Evolutionary conservation across 139 green algal species (phyloP).

Genomic region (Picochlorum costavermella): DNA sequence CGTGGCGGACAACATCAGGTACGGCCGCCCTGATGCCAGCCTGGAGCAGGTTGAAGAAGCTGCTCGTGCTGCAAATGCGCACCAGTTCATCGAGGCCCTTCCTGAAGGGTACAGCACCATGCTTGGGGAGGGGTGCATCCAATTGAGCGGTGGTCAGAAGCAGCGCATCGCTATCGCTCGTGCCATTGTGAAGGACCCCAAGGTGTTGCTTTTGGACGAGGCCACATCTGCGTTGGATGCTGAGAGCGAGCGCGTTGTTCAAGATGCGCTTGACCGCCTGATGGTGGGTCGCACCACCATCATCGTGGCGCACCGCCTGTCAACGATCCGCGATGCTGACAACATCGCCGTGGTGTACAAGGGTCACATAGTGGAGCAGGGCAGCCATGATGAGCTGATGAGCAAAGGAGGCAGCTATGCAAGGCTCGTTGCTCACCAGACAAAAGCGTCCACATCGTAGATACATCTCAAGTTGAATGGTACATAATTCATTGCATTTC

Average conservation of each 20-base stretch:
- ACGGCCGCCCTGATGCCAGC: slow-evolving; percentile 38
- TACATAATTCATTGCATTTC: too few relatives aligned
- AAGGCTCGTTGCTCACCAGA: slow-evolving; percentile 6
- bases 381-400: slow-evolving; percentile 36
- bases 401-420: slow-evolving; percentile 41
- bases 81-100: slow-evolving; percentile 48
- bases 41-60: slow-evolving; percentile 46
- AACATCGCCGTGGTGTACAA: slow-evolving; percentile 68
- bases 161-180: slow-evolving; percentile 75
- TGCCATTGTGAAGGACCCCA: slow-evolving; percentile 47
- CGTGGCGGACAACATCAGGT: slow-evolving; percentile 69
- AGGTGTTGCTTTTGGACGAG: slow-evolving; percentile 56
- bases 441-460: too few relatives aligned
- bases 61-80: slow-evolving; percentile 51
- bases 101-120: slow-evolving; percentile 58
- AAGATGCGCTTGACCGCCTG: slow-evolving; percentile 44
- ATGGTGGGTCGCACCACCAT: slow-evolving; percentile 72
- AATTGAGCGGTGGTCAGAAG: slow-evolving; percentile 65
- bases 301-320: slow-evolving; percentile 79
- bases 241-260: slow-evolving; percentile 43
- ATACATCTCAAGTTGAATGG: too few relatives aligned
- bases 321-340: slow-evolving; percentile 72
- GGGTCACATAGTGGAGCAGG: slow-evolving; percentile 56
- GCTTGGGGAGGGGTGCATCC: slow-evolving; percentile 41
- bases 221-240: slow-evolving; percentile 51